Evolutionary conservation across 306 rosid genomes (phyloP), one percentile per base, ranked within the genome.

Genomic region (Inga oerstediana): DNA sequence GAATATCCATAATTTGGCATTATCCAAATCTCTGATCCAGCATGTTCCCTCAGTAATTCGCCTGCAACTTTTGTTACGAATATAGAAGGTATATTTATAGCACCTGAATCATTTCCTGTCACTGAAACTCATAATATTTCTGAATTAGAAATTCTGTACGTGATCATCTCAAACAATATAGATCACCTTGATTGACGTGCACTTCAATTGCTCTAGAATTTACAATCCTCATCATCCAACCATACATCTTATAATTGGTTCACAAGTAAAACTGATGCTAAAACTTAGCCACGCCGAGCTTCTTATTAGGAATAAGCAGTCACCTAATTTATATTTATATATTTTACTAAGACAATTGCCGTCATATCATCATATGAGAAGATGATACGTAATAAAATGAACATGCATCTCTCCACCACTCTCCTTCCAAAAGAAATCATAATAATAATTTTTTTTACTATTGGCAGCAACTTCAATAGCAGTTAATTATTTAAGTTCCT

Each of bases 1-100:
- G 99, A 92, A 85, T 90, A 92, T 85, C 94, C 99, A 87, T 90
- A 91, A 86, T 93, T 90, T 75, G 98, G 88, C 84, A 91, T 85
- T 82, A 97, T 88, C 98, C 98, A 97, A 51, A 91, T 22, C 85
- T 91, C 95, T 62, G 68, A 75, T 78, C 94, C 95, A 44, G 85
- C 43, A 27, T 90, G 91, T 86, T 80, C 85, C 79, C 84, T 87
- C 32, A 97, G 85, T 46, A 70, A 82, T 82, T 90, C 89, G 73
- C 99, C 98, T 0, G 98, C 87, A 73, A 88, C 80, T 88, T 90
- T 97, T 11, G 97, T 76, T 80, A 97, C 87, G 83, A 97, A 97
- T 56, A 94, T 97, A 9, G 97, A 97, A 35, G 88, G 88, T 86
- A 91, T 89, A 82, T 65, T 92, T 81, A 97, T 87, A 72, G 97